Evolutionary conservation across 1,284 basidiomycete species (phyloP), one percentile per base, ranked within the genome.

Genomic region (Kalmanozyma brasiliensis): DNA sequence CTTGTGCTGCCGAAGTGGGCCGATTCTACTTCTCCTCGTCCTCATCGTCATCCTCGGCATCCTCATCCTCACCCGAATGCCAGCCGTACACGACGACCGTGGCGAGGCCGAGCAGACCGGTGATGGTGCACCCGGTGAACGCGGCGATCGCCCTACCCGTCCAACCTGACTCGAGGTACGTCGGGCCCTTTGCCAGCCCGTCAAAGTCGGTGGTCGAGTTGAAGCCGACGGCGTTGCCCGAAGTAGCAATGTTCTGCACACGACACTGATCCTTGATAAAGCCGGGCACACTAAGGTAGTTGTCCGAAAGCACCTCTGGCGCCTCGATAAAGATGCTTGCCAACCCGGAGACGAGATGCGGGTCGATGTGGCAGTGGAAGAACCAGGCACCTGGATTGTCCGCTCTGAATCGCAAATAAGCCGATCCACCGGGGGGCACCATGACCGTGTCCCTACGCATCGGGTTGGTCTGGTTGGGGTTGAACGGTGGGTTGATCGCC

Each of bases 51-150:
- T 73, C 62, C 19, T 70, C 59, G 2, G 43, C 61, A 34, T 51
- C 57, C 2, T 55, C 47, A 9, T 67, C 58, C 11, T 65, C 57
- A 23, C 66, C 60, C 46, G 62, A 60, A 7, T 53, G 55, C 64
- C 52, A 72, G 16, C 67, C 74, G 33, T 95, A 97, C 91, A 93
- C 94, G 38, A 88, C 84, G 19, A 96, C 90, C 0, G 88, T 87
- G 3, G 84, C 79, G 87, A 94, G 89, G 1, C 94, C 94, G 44
- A 94, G 73, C 23, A 92, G 84, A 1, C 91, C 92, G 1, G 91
- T 88, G 58, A 95, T 83, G 51, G 94, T 88, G 78, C 92, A 93
- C 0, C 91, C 93, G 1, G 88, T 86, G 86, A 98, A 88, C 20
- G 94, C 93, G 26, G 88, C 88, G 62, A 93, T 91, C 24, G 75